These are phyloP conservation scores for Dactylellina sp. DNA, from an alignment of 2,329 filamentous ascomycete species.

Conservation along the genomic window DNA sequence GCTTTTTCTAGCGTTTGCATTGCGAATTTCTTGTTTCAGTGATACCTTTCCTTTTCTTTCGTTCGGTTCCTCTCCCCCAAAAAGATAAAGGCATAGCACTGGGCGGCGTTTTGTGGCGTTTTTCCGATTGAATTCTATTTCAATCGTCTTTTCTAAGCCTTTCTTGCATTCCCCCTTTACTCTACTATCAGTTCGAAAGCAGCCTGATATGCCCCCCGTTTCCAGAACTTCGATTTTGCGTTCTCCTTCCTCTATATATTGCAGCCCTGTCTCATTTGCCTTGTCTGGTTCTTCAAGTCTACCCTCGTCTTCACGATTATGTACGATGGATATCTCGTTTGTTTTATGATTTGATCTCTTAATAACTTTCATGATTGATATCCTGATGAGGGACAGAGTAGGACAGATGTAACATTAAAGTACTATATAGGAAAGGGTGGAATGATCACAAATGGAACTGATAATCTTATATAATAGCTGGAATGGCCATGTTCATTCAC, in stretches of 20 bases:
- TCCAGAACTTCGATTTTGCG: slow-evolving; percentile 33
- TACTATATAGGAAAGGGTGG: too few relatives aligned
- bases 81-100: slow-evolving; percentile 46
- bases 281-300: slow-evolving; percentile 9
- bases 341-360: slow-evolving; percentile 9
- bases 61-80: neutral
- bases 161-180: neutral
- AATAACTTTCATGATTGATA: slow-evolving; percentile 12
- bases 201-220: slow-evolving; percentile 4
- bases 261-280: too few relatives aligned
- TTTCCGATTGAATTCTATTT: neutral
- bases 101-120: slow-evolving; percentile 52
- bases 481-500: too few relatives aligned
- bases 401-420: neutral
- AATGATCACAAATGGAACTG: too few relatives aligned
- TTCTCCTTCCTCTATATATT: slow-evolving; percentile 38
- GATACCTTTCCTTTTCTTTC: slow-evolving; percentile 41
- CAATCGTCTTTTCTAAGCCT: neutral
- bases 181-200: neutral
- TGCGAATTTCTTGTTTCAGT: slow-evolving; percentile 17
- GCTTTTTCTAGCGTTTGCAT: slow-evolving; percentile 35
- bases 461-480: too few relatives aligned
- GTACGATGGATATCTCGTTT: slow-evolving; percentile 8
- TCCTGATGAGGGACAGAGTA: slow-evolving; percentile 17
- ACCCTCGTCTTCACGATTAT: neutral